Conservation (phyloP, 805 yeast genomes). For the Clavispora asparagi region DNA sequence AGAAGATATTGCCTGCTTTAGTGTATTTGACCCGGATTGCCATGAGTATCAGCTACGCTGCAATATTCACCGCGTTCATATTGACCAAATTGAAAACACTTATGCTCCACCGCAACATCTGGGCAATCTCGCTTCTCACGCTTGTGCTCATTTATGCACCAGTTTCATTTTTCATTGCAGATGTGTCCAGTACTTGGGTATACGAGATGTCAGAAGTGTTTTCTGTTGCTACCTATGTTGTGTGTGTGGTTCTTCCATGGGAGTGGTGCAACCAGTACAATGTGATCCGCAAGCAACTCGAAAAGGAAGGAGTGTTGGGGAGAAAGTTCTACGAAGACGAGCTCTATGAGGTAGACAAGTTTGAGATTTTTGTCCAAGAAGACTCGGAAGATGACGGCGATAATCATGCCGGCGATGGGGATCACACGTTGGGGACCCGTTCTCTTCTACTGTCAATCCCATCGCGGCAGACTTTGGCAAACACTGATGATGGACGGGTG, state of each 20-base stretch:
- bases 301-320: conserved; percentile 70
- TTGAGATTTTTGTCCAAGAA: conserved; percentile 36
- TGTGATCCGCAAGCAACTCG: conserved; percentile 51
- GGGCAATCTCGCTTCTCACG: conserved; percentile 54
- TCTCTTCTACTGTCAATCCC: neutral
- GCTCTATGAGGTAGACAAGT: conserved; percentile 34
- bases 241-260: conserved; percentile 74
- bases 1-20: conserved; percentile 66
- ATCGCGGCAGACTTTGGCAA: neutral
- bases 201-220: conserved; percentile 68
- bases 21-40: conserved; percentile 71
- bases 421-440: neutral
- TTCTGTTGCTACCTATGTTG: conserved; percentile 64
- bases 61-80: conserved; percentile 52
- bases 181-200: conserved; percentile 72
- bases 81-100: conserved; percentile 49
- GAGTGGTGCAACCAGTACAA: conserved; percentile 75
- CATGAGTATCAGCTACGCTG: conserved; percentile 62
- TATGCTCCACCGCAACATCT: conserved; percentile 41
- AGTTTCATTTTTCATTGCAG: conserved; percentile 69
- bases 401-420: neutral
- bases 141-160: conserved; percentile 53
- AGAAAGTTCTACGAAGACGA: conserved; percentile 72
- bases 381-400: neutral
- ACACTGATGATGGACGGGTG: neutral